Evolutionary conservation across 1,139 yeast genomes (phyloP).

Genomic region (Candida albicans): DNA sequence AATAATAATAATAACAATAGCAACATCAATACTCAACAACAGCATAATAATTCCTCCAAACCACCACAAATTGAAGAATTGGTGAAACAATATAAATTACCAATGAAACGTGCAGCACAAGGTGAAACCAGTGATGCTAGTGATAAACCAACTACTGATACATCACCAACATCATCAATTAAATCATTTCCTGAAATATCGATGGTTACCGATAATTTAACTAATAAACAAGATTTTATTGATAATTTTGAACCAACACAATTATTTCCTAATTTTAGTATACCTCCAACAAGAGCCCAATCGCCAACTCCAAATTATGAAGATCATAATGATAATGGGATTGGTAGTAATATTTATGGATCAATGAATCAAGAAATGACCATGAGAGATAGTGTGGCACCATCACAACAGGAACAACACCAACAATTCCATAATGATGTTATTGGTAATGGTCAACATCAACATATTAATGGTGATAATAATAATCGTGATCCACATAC

Average conservation of each 20-base stretch:
- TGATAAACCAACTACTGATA: conserved; percentile 21
- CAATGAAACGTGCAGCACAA: conserved; percentile 13
- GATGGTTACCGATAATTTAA: conserved; percentile 47
- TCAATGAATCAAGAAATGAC: conserved; percentile 4
- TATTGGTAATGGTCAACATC: conserved; percentile 2
- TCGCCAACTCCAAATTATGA: conserved; percentile 24
- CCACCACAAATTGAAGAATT: conserved; percentile 31
- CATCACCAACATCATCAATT: conserved; percentile 41
- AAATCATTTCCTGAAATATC: conserved; percentile 48
- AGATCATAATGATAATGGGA: conserved; percentile 6
- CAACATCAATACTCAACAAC: background rate
- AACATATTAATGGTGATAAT: conserved; percentile 9
- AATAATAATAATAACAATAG: too few species aligned
- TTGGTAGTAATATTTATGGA: conserved; percentile 19
- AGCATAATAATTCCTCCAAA: background rate
- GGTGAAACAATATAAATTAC: conserved; percentile 26
- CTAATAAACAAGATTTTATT: conserved; percentile 41
- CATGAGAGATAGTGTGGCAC: background rate
- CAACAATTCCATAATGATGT: conserved; percentile 1
- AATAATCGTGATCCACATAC: conserved; percentile 22
- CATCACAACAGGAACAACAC: background rate
- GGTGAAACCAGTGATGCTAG: conserved; percentile 9
- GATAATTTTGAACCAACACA: conserved; percentile 53
- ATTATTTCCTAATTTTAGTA: conserved; percentile 44
- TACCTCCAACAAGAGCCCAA: conserved; percentile 41